Evolutionary conservation across 2,329 filamentous ascomycete genomes (phyloP).

Genomic region (Aspergillus pseudoterreus): DNA sequence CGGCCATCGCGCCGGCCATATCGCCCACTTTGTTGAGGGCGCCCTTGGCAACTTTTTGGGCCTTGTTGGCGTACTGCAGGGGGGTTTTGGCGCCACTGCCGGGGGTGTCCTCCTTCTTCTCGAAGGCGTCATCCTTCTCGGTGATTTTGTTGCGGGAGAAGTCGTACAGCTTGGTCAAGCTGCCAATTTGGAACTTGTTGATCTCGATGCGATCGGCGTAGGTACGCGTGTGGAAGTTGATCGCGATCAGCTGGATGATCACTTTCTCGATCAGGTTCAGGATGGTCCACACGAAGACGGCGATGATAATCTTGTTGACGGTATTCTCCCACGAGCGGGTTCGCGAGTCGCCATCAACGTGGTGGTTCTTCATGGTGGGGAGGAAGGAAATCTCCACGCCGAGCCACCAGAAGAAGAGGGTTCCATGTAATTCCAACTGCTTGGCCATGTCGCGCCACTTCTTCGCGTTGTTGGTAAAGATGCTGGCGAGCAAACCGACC

Average conservation of each 20-base stretch:
- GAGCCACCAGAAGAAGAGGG: constrained; percentile 89
- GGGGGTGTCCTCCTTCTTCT: constrained; percentile 48
- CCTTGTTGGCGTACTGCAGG: constrained; percentile 63
- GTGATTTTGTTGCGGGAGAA: constrained; percentile 63
- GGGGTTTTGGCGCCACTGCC: constrained; percentile 68
- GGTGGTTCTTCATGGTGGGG: constrained; percentile 71
- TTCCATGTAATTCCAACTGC: constrained; percentile 78
- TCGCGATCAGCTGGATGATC: constrained; percentile 89
- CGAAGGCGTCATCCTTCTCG: constrained; percentile 73
- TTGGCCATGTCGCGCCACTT: constrained; percentile 91
- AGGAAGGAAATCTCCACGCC: constrained; percentile 81
- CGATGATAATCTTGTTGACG: constrained; percentile 81
- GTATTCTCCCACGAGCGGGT: constrained; percentile 68
- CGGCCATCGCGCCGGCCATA: constrained; percentile 79
- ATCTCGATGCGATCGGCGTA: constrained; percentile 87
- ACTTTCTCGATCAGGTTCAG: constrained; percentile 91
- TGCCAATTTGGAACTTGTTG: constrained; percentile 84
- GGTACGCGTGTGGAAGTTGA: constrained; percentile 85
- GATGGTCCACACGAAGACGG: constrained; percentile 72
- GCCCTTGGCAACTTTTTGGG: constrained; percentile 69
- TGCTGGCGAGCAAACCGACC: constrained; percentile 62
- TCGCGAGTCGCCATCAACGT: constrained; percentile 49
- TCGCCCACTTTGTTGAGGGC: constrained; percentile 78
- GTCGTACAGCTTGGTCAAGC: constrained; percentile 60
- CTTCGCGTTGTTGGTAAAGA: constrained; percentile 82